Conservation (phyloP, 495 filamentous ascomycete genomes). For the Ramalina intermedia region DNA sequence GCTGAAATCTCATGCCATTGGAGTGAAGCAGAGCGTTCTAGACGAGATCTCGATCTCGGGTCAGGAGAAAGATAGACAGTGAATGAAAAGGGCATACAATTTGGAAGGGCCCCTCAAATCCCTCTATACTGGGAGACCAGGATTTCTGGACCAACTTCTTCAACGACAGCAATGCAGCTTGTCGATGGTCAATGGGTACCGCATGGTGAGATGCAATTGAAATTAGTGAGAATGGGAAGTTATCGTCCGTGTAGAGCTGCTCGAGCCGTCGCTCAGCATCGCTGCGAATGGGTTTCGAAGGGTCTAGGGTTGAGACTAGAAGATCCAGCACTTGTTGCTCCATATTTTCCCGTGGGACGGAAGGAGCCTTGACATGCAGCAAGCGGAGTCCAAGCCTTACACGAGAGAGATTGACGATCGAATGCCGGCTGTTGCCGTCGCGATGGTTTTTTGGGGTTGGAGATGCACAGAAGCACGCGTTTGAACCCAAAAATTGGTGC, state of each 20-base stretch:
- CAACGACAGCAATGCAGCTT: constrained; percentile 66
- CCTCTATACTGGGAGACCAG: constrained; percentile 59
- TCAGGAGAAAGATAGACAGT: too few relatives aligned
- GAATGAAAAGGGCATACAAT: constrained; percentile 18
- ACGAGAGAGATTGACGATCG: not conserved
- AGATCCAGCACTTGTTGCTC: constrained; percentile 73
- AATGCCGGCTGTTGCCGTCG: not conserved
- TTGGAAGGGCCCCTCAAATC: constrained; percentile 48
- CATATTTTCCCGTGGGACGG: constrained; percentile 31
- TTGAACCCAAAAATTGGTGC: not conserved
- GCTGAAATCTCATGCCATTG: too few relatives aligned
- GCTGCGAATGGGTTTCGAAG: constrained; percentile 53
- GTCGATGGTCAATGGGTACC: constrained; percentile 58
- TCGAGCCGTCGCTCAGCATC: constrained; percentile 66
- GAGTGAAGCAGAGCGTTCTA: too few relatives aligned
- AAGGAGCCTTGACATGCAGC: not conserved
- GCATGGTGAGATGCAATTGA: constrained; percentile 63
- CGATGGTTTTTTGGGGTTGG: not conserved
- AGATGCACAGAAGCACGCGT: not conserved
- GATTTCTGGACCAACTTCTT: constrained; percentile 65
- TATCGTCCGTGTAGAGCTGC: constrained; percentile 46
- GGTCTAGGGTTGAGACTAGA: constrained; percentile 63
- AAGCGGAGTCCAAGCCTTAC: not conserved
- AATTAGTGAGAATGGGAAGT: constrained; percentile 62
- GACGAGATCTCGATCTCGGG: too few relatives aligned